A percentile compares a stretch with the other conserved stretches of the same genome.
phyloP scores from a whole-genome alignment of 2,329 filamentous ascomycete genomes.

The Beauveria brongniartii region DNA sequence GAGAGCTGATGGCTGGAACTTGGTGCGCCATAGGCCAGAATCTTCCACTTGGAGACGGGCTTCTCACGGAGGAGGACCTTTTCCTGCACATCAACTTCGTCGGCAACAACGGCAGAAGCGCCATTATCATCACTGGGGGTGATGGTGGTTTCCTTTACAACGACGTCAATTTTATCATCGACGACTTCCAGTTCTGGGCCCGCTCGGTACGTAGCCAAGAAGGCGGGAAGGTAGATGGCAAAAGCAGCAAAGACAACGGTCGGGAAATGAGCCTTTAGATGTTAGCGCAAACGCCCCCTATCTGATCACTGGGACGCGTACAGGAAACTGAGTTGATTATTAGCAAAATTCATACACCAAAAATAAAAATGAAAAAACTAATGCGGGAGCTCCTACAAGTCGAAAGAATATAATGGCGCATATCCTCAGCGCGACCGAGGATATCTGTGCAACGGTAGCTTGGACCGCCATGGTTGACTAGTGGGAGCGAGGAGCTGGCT shows the following conservation, averaged over 20 bases:
- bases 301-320: constrained; percentile 17
- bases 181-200: constrained; percentile 51
- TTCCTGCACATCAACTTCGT: constrained; percentile 55
- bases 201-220: constrained; percentile 49
- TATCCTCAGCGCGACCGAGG: constrained; percentile 31
- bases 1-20: constrained; percentile 59
- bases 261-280: constrained; percentile 29
- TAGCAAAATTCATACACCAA: constrained; percentile 6
- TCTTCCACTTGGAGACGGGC: constrained; percentile 48
- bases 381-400: constrained; percentile 21
- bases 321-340: constrained; percentile 25
- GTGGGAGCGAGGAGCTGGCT: not conserved
- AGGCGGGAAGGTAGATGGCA: constrained; percentile 57
- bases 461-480: constrained; percentile 23
- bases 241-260: constrained; percentile 55
- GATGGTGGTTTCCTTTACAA: constrained; percentile 38
- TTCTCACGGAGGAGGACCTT: constrained; percentile 52
- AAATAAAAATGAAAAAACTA: not conserved
- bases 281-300: constrained; percentile 8
- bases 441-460: constrained; percentile 23
- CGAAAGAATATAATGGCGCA: constrained; percentile 29
- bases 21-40: constrained; percentile 68
- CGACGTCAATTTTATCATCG: constrained; percentile 52
- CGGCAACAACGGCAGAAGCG: constrained; percentile 28
- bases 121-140: constrained; percentile 21